These are phyloP conservation scores for Camellia oleifera DNA, from an alignment of 179 eudicot genomes.

Conservation along the genomic window DNA sequence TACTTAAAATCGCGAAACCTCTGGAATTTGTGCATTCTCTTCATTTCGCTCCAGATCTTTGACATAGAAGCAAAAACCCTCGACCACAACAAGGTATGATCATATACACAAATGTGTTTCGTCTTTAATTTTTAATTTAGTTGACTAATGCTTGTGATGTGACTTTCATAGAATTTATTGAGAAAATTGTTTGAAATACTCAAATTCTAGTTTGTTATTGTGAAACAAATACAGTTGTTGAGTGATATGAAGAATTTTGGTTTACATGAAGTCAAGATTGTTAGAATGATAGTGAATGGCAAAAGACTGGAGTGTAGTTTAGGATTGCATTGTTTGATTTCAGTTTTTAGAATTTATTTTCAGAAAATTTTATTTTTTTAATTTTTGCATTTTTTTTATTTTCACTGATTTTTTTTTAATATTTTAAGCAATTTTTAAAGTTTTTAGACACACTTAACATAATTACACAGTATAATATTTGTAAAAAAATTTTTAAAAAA, in stretches of 20 bases:
- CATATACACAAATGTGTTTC: neutral
- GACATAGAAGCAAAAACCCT: constrained; percentile 45
- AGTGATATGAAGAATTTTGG: neutral
- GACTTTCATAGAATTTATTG: neutral
- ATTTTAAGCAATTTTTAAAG: too few relatives aligned
- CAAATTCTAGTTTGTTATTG: neutral
- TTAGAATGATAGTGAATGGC: neutral
- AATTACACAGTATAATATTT: too few relatives aligned
- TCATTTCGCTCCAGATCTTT: constrained; percentile 28
- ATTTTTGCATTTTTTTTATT: too few relatives aligned
- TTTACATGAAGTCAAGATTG: neutral
- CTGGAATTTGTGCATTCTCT: constrained; percentile 33
- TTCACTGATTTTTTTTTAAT: too few relatives aligned
- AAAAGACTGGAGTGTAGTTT: neutral
- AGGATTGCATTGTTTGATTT: neutral
- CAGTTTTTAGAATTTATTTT: too few relatives aligned
- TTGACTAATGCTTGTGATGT: neutral
- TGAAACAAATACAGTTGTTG: neutral
- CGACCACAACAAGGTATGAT: constrained; percentile 78
- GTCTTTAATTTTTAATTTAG: neutral
- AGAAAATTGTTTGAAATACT: neutral
- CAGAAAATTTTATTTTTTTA: too few relatives aligned
- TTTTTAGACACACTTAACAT: too few relatives aligned
- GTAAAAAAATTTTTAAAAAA: too few relatives aligned
- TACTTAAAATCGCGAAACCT: constrained; percentile 30